These are phyloP conservation scores for Trametes maxima DNA, from an alignment of 768 basidiomycete species.

Conservation along the genomic window DNA sequence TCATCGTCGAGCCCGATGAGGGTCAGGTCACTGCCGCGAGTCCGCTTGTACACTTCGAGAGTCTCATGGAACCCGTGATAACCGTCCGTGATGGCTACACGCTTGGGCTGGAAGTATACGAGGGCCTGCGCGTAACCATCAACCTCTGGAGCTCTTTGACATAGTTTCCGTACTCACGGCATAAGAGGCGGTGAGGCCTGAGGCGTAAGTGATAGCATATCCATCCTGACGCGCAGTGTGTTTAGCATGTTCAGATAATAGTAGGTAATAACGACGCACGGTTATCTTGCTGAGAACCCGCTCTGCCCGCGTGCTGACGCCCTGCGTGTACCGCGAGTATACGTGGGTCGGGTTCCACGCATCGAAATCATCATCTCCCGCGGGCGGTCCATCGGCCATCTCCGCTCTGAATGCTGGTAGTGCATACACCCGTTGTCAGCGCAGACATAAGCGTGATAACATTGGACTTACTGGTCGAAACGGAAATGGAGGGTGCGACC, in stretches of 20 bases:
- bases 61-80: constrained; percentile 74
- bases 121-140: too few relatives aligned
- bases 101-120: constrained; percentile 68
- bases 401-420: constrained; percentile 52
- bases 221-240: constrained; percentile 50
- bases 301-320: constrained; percentile 65
- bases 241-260: not conserved
- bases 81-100: constrained; percentile 75
- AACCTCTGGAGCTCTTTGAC: not conserved
- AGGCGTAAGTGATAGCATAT: constrained; percentile 75
- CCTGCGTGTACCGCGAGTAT: constrained; percentile 77
- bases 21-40: constrained; percentile 45
- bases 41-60: constrained; percentile 63
- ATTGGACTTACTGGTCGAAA: constrained; percentile 71
- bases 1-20: constrained; percentile 77
- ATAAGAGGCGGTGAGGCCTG: constrained; percentile 74
- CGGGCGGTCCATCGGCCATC: constrained; percentile 22
- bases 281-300: constrained; percentile 72
- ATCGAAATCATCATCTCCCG: constrained; percentile 37
- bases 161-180: constrained; percentile 49
- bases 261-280: constrained; percentile 40
- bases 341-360: constrained; percentile 59
- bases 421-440: too few relatives aligned
- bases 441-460: too few relatives aligned
- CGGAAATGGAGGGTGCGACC: constrained; percentile 76